These are phyloP conservation scores for Epichloe coenophiala DNA, from an alignment of 2,329 filamentous ascomycete genomes.

Conservation along the genomic window DNA sequence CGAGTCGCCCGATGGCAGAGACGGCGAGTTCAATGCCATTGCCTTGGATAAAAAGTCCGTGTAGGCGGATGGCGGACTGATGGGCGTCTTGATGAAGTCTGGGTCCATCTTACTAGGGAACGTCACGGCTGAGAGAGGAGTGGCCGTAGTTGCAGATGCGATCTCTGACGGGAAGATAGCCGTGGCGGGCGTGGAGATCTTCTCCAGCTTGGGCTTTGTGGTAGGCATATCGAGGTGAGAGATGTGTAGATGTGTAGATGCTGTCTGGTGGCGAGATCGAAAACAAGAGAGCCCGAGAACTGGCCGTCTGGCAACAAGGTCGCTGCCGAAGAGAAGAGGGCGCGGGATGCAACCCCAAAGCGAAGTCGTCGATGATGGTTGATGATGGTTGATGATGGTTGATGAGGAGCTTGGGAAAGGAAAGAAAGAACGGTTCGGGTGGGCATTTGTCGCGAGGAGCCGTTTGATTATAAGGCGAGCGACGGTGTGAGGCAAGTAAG, in stretches of 20 bases:
- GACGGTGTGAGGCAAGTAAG: slow-evolving; percentile 6
- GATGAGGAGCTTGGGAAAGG: neutral
- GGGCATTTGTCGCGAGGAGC: slow-evolving; percentile 3
- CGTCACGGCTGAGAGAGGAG: slow-evolving; percentile 43
- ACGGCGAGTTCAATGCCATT: slow-evolving; percentile 61
- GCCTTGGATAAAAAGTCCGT: slow-evolving; percentile 77
- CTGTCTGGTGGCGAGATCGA: neutral
- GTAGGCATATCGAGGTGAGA: slow-evolving; percentile 28
- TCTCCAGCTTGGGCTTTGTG: slow-evolving; percentile 44
- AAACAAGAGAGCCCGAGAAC: neutral
- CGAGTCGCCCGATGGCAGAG: slow-evolving; percentile 36
- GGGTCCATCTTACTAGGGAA: slow-evolving; percentile 27
- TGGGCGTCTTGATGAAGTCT: slow-evolving; percentile 68
- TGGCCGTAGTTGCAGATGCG: slow-evolving; percentile 51
- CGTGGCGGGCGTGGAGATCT: slow-evolving; percentile 50
- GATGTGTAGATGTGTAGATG: neutral
- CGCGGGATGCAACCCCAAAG: neutral
- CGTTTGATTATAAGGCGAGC: slow-evolving; percentile 6
- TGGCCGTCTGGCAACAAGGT: neutral
- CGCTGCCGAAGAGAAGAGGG: neutral
- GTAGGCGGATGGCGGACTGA: slow-evolving; percentile 81
- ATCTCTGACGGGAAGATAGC: slow-evolving; percentile 48
- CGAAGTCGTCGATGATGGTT: slow-evolving; percentile 2
- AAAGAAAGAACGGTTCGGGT: neutral
- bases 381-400: neutral